Base-by-base conservation (phyloP, 768 basidiomycete genomes). In the Xerocomus brunneocitrinus region DNA sequence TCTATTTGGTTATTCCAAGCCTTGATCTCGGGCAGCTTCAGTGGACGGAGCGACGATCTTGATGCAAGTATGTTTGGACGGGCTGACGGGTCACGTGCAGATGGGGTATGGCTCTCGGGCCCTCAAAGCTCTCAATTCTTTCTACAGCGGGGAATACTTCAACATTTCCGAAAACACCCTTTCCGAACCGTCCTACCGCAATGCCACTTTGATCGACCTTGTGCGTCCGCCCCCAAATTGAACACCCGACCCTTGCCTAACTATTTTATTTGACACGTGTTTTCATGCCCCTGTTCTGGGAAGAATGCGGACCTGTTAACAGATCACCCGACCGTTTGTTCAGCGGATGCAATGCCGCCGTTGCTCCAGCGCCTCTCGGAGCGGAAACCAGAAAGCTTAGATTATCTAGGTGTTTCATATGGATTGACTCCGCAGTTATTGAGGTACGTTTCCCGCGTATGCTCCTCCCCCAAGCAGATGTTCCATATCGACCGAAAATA, bases 91-190 rank as follows among this genome's bases (percentile, higher is more conserved):
- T 14, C 19, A 16, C 28, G 7, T 14, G 14, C 62, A 95, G 91
- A 98, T 98, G 95, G 95, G 97, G 10, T 98, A 98, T 65, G 97
- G 97, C 5, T 84, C 89, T 19, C 80, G 93, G 38, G 91, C 97
- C 2, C 71, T 99, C 47, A 80, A 95, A 57, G 84, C 85, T 0
- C 76, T 99, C 47, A 91, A 93, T 63, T 78, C 87, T 13, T 98
- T 92, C 72, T 98, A 93, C 71, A 88, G 85, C 56, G 97, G 95
- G 19, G 93, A 98, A 68, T 84, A 91, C 63, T 87, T 91, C 72
- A 90, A 85, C 62, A 67, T 98, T 19, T 85, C 92, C 60, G 97
- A 98, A 68, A 63, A 68, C 56, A 65, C 70, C 8, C 51, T 52
- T 16, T 39, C 58, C 19, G 83, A 83, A 52, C 76, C 78, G 34